Evolutionary conservation across 352 stramenopile genomes (phyloP).

Genomic region (Pythium aristosporum): DNA sequence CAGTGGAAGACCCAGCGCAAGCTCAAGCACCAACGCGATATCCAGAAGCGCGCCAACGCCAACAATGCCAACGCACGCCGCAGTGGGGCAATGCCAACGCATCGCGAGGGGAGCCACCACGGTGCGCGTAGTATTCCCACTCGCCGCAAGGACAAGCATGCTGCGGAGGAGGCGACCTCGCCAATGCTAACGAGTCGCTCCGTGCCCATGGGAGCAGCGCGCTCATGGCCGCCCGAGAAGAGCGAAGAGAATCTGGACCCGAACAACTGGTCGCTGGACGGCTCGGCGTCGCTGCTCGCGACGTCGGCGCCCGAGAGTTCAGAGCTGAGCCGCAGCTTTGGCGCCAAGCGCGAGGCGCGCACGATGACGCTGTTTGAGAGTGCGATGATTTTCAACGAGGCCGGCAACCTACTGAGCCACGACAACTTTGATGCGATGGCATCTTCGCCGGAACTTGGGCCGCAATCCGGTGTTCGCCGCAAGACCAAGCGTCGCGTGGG

Average conservation of each 20-base stretch:
- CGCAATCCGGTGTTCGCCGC: constrained; percentile 35
- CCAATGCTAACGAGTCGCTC: constrained; percentile 42
- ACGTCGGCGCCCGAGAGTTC: constrained; percentile 49
- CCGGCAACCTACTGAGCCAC: constrained; percentile 64
- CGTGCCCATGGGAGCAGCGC: constrained; percentile 34
- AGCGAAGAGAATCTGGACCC: constrained; percentile 16
- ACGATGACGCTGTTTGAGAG: constrained; percentile 82
- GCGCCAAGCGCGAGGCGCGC: constrained; percentile 45
- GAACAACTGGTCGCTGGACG: constrained; percentile 35
- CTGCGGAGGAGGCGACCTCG: not conserved
- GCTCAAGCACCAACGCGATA: constrained; percentile 65
- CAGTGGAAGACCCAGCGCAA: constrained; percentile 66
- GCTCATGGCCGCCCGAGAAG: constrained; percentile 50
- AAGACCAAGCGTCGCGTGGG: constrained; percentile 63
- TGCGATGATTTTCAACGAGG: constrained; percentile 75
- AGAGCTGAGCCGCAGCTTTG: constrained; percentile 27
- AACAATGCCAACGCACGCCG: not conserved
- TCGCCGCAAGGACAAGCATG: constrained; percentile 21
- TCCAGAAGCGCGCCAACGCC: constrained; percentile 30
- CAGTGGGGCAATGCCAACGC: not conserved
- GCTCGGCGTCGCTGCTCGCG: constrained; percentile 21
- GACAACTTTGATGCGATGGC: constrained; percentile 69
- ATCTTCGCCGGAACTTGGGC: constrained; percentile 44
- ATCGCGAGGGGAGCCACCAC: not conserved
- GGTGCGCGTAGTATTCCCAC: constrained; percentile 38